Evolutionary conservation across 129 eudicot genomes (phyloP).

Genomic region (Centrapalus pauciflorus): DNA sequence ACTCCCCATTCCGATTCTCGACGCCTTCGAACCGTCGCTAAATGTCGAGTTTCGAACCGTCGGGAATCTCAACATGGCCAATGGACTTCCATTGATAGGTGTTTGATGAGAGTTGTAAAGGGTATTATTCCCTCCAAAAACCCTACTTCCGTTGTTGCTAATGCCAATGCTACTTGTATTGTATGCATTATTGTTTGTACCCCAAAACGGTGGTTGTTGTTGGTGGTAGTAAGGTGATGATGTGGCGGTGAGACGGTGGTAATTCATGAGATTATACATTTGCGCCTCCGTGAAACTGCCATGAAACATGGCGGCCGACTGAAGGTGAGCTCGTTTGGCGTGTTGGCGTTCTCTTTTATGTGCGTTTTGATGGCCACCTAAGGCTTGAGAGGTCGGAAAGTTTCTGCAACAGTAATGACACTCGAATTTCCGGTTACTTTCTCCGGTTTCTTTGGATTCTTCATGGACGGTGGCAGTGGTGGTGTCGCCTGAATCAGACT

Average conservation of each 20-base stretch:
- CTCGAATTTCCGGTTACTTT: constrained; percentile 56
- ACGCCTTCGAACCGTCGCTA: constrained; percentile 5
- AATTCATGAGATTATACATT: constrained; percentile 48
- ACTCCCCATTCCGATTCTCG: constrained; percentile 7
- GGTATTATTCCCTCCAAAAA: constrained; percentile 22
- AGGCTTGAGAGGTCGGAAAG: constrained; percentile 92
- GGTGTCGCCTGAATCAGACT: constrained; percentile 25
- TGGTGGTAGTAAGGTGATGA: constrained; percentile 31
- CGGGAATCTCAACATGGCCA: constrained; percentile 50
- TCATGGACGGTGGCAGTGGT: not conserved
- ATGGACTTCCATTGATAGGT: constrained; percentile 59
- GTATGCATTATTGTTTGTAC: not conserved
- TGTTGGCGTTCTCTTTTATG: constrained; percentile 92
- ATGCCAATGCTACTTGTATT: constrained; percentile 4
- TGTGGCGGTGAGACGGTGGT: constrained; percentile 29
- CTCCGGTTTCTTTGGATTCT: constrained; percentile 25
- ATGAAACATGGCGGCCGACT: constrained; percentile 42
- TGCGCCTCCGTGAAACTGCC: constrained; percentile 35
- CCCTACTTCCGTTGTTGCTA: constrained; percentile 12
- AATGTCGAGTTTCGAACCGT: constrained; percentile 10
- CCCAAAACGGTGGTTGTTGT: constrained; percentile 27
- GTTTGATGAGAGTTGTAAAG: constrained; percentile 14
- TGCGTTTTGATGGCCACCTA: constrained; percentile 96
- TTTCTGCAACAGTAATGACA: constrained; percentile 83
- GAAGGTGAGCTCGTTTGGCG: constrained; percentile 75